phyloP scores from a whole-genome alignment of 768 basidiomycete genomes.

The Clitopilus passeckerianus region DNA sequence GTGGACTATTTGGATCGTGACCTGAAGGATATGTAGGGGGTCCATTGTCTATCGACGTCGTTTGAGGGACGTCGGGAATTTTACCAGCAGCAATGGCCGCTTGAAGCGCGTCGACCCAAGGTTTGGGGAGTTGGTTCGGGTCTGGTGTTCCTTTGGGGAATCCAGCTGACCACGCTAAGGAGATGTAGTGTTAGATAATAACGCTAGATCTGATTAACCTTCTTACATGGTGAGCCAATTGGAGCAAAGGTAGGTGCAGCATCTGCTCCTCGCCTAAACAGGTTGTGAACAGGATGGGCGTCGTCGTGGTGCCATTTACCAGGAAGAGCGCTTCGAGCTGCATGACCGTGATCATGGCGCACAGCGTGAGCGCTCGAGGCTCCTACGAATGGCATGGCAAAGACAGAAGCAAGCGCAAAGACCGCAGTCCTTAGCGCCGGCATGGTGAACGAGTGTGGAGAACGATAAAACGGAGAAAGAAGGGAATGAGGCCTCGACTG shows the following conservation, averaged over 20 bases:
- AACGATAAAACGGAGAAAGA: too few relatives aligned
- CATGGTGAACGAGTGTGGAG: too few relatives aligned
- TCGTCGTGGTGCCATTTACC: conserved; percentile 58
- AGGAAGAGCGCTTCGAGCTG: conserved; percentile 19
- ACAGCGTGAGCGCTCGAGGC: background rate
- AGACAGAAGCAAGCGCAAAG: too few relatives aligned
- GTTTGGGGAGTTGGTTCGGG: conserved; percentile 45
- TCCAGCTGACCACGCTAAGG: conserved; percentile 52
- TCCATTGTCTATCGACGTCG: conserved; percentile 20
- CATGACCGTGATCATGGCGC: background rate
- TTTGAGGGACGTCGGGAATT: conserved; percentile 63
- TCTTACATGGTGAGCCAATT: conserved; percentile 58
- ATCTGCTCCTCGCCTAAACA: conserved; percentile 54
- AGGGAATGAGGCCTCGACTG: too few relatives aligned
- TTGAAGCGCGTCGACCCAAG: conserved; percentile 70
- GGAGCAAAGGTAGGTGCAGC: conserved; percentile 48
- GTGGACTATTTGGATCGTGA: conserved; percentile 35
- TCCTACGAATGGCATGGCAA: too few relatives aligned
- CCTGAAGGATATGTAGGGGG: conserved; percentile 39
- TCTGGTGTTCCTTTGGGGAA: conserved; percentile 56
- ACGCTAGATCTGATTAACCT: background rate
- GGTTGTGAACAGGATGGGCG: conserved; percentile 52
- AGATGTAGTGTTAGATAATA: background rate
- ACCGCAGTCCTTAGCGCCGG: too few relatives aligned
- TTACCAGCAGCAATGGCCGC: conserved; percentile 59